A percentile compares a stretch with the other conserved stretches of the same genome.
Conservation (phyloP, 352 stramenopile genomes). For the Phytophthora citrophthora region DNA sequence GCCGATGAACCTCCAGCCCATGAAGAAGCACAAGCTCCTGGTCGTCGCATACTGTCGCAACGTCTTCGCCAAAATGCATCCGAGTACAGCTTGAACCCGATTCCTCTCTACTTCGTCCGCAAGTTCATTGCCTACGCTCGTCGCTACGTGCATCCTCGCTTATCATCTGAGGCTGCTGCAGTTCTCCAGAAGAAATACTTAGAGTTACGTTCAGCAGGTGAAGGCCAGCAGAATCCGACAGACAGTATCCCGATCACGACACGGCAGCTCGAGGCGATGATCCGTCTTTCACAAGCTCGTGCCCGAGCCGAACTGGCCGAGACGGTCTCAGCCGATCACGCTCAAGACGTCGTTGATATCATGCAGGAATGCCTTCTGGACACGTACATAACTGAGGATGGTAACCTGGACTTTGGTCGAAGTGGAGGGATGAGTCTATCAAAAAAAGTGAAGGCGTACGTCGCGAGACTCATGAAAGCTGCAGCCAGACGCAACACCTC, state of each 20-base stretch:
- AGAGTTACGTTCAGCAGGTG: conserved; percentile 75
- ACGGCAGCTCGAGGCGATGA: conserved; percentile 95
- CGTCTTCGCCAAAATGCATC: conserved; percentile 57
- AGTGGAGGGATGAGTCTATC: conserved; percentile 70
- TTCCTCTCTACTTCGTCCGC: conserved; percentile 88
- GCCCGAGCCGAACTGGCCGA: conserved; percentile 95
- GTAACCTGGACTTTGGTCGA: conserved; percentile 87
- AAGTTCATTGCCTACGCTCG: conserved; percentile 98
- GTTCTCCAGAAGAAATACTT: conserved; percentile 92
- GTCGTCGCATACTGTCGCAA: conserved; percentile 49
- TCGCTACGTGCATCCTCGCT: conserved; percentile 93
- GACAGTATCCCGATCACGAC: conserved; percentile 93
- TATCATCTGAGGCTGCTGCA: conserved; percentile 57
- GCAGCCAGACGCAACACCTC: conserved; percentile 60
- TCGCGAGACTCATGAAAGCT: conserved; percentile 75
- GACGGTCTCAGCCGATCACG: conserved; percentile 93
- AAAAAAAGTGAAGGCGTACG: conserved; percentile 86
- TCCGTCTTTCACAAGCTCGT: conserved; percentile 91
- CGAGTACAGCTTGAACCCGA: conserved; percentile 53
- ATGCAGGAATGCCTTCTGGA: conserved; percentile 95
- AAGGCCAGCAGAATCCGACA: conserved; percentile 44
- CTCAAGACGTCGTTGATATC: conserved; percentile 96
- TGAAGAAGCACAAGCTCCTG: conserved; percentile 9
- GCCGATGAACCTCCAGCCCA: conserved; percentile 23
- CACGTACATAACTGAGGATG: conserved; percentile 89